Evolutionary conservation across 2,329 filamentous ascomycete genomes (phyloP), one percentile per base, ranked within the genome.

Genomic region (Xylaria sp.): DNA sequence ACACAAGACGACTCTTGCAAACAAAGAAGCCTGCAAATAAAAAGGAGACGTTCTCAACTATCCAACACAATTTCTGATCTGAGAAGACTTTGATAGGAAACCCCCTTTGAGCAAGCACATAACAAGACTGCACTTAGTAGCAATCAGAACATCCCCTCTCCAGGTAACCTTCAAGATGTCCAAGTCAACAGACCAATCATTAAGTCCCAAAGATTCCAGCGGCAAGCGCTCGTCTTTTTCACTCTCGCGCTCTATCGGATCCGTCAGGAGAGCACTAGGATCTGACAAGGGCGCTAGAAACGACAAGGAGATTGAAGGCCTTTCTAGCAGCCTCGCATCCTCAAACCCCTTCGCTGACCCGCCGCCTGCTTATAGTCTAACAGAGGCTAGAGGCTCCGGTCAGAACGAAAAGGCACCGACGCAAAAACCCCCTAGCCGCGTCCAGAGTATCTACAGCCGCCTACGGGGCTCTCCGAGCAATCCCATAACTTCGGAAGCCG

Each of bases 341-440:
- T 66, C 44, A 23, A 72, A 59, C 59, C 66, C 59, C 59, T 70
- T 48, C 63, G 28, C 31, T 26, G 70, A 64, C 17, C 73, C 74
- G 1, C 74, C 74, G 4, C 74, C 75, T 28, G 64, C 71, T 3
- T 75, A 76, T 44, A 65, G 72, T 3, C 33, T 59, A 5, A 68
- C 51, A 20, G 38, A 23, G 7, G 59, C 60, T 3, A 65, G 61
- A n/a, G 54, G 20, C 10, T 42, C 68, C 17, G 46, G 17, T 31
- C 49, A 65, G 11, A 53, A 59, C 66, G 26, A 56, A 48, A 53
- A 46, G 33, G 54, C 36, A 9, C 44, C 51, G 9, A 6, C 38
- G 26, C 15, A 33, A 17, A 57, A 20, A 6, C 4, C 40, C 15
- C 59, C 65, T 28, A 4, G 31, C 10, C 56, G 60, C 36, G 26